Percentiles rank a stretch among this genome's conserved stretches.
Evolutionary conservation across 805 yeast species (phyloP).

Genomic region (Kuraishia piskuri): DNA sequence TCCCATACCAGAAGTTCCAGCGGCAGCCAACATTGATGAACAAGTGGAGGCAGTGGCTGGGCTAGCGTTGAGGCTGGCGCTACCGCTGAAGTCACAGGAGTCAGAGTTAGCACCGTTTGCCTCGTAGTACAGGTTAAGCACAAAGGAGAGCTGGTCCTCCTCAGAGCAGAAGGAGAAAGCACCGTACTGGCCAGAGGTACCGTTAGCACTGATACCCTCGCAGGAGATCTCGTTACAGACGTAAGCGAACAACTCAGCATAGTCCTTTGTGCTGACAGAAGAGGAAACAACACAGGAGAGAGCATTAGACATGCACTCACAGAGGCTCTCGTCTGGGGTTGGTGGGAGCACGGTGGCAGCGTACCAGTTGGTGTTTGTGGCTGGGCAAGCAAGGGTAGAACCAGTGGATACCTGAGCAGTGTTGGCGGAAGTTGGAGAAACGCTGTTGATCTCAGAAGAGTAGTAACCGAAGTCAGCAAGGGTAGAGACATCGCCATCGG

Average conservation of each 20-base stretch:
- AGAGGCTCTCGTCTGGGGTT: conserved; percentile 57
- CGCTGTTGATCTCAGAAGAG: conserved; percentile 44
- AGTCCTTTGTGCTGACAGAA: conserved; percentile 45
- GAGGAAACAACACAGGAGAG: conserved; percentile 52
- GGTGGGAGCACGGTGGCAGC: conserved; percentile 71
- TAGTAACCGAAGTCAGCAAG: conserved; percentile 56
- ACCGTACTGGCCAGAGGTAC: conserved; percentile 62
- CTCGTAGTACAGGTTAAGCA: conserved; percentile 56
- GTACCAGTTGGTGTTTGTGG: conserved; percentile 46
- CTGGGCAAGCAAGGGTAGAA: conserved; percentile 51
- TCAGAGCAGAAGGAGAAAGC: conserved; percentile 63
- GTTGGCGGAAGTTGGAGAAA: conserved; percentile 44
- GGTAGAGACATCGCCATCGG: conserved; percentile 42
- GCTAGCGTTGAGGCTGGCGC: conserved; percentile 42
- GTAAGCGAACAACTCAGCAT: conserved; percentile 45
- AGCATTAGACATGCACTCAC: conserved; percentile 54
- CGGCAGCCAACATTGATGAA: conserved; percentile 47
- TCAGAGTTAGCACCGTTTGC: conserved; percentile 29
- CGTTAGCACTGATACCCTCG: conserved; percentile 52
- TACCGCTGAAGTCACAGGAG: conserved; percentile 65
- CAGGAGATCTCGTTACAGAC: conserved; percentile 53
- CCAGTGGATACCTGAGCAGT: conserved; percentile 31
- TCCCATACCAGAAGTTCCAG: conserved; percentile 68
- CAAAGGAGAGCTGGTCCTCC: conserved; percentile 57
- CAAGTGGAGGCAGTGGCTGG: conserved; percentile 47